These are phyloP conservation scores for Aspergillus melleus DNA, from an alignment of 2,329 filamentous ascomycete species.

Conservation along the genomic window DNA sequence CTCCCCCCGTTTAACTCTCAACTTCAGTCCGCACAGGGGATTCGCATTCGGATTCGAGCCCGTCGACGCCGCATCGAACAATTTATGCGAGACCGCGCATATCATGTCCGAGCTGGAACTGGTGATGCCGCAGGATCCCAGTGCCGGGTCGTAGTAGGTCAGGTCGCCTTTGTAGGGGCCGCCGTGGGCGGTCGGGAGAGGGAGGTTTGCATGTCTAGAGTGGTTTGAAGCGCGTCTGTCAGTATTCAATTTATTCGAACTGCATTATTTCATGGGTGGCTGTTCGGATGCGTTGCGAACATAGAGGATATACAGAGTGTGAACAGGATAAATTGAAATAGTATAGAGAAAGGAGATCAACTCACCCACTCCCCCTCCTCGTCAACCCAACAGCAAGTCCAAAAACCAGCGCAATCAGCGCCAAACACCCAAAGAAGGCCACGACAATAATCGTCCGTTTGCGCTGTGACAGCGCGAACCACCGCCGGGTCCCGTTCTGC, in stretches of 20 bases:
- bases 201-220: slow-evolving; percentile 16
- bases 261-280: not conserved
- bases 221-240: not conserved
- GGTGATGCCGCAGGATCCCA: slow-evolving; percentile 68
- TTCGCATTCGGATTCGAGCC: slow-evolving; percentile 63
- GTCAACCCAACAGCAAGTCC: slow-evolving; percentile 26
- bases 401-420: slow-evolving; percentile 21
- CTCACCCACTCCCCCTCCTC: slow-evolving; percentile 15
- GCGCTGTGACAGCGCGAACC: not conserved
- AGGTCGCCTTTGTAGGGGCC: slow-evolving; percentile 62
- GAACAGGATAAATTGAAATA: too few relatives aligned
- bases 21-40: slow-evolving; percentile 64
- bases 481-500: not conserved
- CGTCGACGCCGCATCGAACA: slow-evolving; percentile 62
- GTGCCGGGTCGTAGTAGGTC: slow-evolving; percentile 66
- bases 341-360: not conserved
- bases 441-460: slow-evolving; percentile 19
- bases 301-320: too few relatives aligned
- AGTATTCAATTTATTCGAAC: not conserved
- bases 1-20: slow-evolving; percentile 61
- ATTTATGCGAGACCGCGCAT: slow-evolving; percentile 64
- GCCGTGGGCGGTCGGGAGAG: slow-evolving; percentile 37
- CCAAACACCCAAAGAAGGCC: slow-evolving; percentile 4
- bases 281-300: too few relatives aligned
- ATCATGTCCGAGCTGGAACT: slow-evolving; percentile 59